These are phyloP conservation scores for Trichoderma oligosporum DNA, from an alignment of 2,329 filamentous ascomycete species.

Conservation along the genomic window DNA sequence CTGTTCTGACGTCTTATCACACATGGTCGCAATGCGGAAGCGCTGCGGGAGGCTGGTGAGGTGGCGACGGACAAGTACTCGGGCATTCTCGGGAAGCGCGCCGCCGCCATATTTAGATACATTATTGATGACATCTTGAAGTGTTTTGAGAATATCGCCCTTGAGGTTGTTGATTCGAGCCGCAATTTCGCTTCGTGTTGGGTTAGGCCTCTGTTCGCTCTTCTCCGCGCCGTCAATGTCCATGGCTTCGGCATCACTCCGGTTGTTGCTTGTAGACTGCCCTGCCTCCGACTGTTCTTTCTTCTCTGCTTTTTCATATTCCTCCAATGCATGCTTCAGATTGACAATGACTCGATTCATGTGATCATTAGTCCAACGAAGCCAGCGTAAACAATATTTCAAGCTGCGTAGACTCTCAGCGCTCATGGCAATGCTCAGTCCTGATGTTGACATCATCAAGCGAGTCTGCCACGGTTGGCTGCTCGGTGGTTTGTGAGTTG, in stretches of 20 bases:
- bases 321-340: slow-evolving; percentile 70
- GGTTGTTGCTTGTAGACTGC: neutral
- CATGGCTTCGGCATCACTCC: slow-evolving; percentile 1
- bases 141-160: slow-evolving; percentile 68
- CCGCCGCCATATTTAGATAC: slow-evolving; percentile 91
- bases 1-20: slow-evolving; percentile 29
- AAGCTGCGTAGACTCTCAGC: slow-evolving; percentile 80
- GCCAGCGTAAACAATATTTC: slow-evolving; percentile 76
- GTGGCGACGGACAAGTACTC: slow-evolving; percentile 76
- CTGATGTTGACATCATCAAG: slow-evolving; percentile 85
- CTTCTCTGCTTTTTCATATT: slow-evolving; percentile 60
- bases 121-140: slow-evolving; percentile 77
- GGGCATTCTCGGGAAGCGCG: slow-evolving; percentile 83
- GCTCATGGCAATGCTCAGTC: slow-evolving; percentile 85
- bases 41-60: slow-evolving; percentile 79
- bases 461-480: slow-evolving; percentile 69
- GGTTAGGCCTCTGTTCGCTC: slow-evolving; percentile 26
- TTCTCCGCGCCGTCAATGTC: slow-evolving; percentile 10
- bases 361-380: slow-evolving; percentile 77
- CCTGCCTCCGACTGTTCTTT: slow-evolving; percentile 15
- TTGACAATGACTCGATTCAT: slow-evolving; percentile 71
- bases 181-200: slow-evolving; percentile 44
- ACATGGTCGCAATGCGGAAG: slow-evolving; percentile 68
- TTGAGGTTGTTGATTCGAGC: slow-evolving; percentile 65
- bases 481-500: slow-evolving; percentile 31